Evolutionary conservation across 2,329 filamentous ascomycete species (phyloP).

Genomic region (Paradendryphiella salina): DNA sequence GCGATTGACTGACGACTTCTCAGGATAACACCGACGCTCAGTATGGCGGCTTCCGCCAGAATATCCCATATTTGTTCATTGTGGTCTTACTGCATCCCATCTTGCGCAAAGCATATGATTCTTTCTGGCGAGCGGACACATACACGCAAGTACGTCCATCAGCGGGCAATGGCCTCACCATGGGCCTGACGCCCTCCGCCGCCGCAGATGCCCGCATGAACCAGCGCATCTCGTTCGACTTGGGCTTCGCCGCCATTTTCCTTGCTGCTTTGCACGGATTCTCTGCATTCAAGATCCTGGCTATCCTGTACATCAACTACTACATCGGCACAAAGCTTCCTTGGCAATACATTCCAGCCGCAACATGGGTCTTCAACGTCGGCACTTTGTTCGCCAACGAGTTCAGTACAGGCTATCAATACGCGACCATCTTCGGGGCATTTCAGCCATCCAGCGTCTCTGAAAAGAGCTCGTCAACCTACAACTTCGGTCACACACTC

Average conservation of each 20-base stretch:
- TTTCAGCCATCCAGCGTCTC: conserved; percentile 51
- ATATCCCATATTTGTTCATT: conserved; percentile 77
- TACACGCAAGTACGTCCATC: conserved; percentile 50
- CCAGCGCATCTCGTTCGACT: conserved; percentile 79
- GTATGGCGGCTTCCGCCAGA: conserved; percentile 81
- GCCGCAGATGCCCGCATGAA: conserved; percentile 59
- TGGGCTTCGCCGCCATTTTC: conserved; percentile 77
- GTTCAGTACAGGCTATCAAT: conserved; percentile 74
- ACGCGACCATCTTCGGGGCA: conserved; percentile 63
- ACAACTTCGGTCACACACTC: conserved; percentile 69
- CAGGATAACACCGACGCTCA: conserved; percentile 89
- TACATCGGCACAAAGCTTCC: conserved; percentile 74
- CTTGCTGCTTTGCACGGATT: conserved; percentile 80
- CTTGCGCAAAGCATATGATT: conserved; percentile 72
- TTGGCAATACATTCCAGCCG: conserved; percentile 68
- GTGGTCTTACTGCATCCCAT: conserved; percentile 80
- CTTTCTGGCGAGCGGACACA: conserved; percentile 50
- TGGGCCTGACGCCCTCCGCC: conserved; percentile 52
- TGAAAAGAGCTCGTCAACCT: conserved; percentile 50
- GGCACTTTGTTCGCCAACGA: conserved; percentile 87
- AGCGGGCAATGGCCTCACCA: conserved; percentile 39
- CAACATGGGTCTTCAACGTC: conserved; percentile 91
- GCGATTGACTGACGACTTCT: conserved; percentile 4
- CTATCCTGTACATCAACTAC: conserved; percentile 82
- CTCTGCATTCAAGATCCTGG: conserved; percentile 78